Percentiles rank a stretch among this genome's conserved stretches.
phyloP scores from a whole-genome alignment of 2,329 filamentous ascomycete species.

The Fusarium sp. region DNA sequence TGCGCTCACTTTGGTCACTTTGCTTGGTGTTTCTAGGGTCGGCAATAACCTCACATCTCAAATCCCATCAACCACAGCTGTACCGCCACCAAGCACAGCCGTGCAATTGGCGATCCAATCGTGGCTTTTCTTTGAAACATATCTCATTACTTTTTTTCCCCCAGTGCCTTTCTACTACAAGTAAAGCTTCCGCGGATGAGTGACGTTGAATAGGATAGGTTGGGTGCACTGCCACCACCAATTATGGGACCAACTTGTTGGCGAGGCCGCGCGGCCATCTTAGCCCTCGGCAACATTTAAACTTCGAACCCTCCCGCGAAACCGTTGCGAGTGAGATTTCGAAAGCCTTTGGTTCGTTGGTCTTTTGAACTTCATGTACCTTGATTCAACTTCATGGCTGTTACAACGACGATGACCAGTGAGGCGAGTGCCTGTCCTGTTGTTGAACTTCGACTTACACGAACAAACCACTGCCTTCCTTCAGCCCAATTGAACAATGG shows the following conservation, averaged over 20 bases:
- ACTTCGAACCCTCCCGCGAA: neutral
- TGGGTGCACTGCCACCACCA: conserved; percentile 37
- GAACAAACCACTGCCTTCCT: neutral
- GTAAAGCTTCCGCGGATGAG: neutral
- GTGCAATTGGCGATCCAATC: neutral
- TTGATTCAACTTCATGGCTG: neutral
- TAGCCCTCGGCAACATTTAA: conserved; percentile 16
- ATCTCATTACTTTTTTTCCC: neutral
- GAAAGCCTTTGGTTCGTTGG: neutral
- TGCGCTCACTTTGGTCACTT: neutral
- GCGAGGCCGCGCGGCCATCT: conserved; percentile 36
- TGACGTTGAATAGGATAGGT: conserved; percentile 22
- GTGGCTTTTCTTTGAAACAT: neutral
- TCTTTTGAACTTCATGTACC: neutral
- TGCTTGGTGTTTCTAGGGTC: too few relatives aligned
- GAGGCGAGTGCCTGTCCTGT: neutral
- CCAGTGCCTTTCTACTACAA: neutral
- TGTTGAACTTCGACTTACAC: neutral
- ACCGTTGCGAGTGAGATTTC: neutral
- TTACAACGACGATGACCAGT: neutral
- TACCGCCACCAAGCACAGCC: neutral
- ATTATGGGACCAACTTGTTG: conserved; percentile 30
- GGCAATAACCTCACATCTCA: neutral
- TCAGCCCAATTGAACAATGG: neutral
- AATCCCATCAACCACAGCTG: neutral